Evolutionary conservation across 179 eudicot genomes (phyloP), one percentile per base, ranked within the genome.

Genomic region (Spinacia oleracea): DNA sequence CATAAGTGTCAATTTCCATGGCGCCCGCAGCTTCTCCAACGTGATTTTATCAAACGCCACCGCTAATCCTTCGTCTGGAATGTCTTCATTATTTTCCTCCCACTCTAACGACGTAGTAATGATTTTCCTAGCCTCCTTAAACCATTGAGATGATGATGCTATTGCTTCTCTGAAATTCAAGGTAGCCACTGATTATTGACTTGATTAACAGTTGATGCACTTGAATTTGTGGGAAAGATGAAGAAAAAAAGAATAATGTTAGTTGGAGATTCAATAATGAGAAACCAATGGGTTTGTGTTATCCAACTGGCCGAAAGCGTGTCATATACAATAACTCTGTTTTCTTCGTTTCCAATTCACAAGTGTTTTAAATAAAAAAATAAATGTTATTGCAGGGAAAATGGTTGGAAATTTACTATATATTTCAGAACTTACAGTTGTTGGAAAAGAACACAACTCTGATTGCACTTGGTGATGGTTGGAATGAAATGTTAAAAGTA

Each of bases 231-330:
- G 66, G 97, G 95, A 50, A 89, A 84, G 71, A 87, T 92, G 91
- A 92, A 97, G 78, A 89, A 83, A 84, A 94, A 91, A 70, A 90
- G 93, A 77, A 87, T 94, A 48, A 87, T 94, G 92, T 67, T 94
- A 43, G 97, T 94, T 5, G 98, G 97, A 42, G 98, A 94, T 83
- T 94, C 98, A 43, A 90, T 94, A 82, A 91, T 85, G 89, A 89
- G 98, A 84, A 94, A 94, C 58, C 98, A 94, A 59, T 94, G 97
- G 97, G 98, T 92, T 79, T 92, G 96, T 45, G 90, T 94, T 23
- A 93, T 91, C 97, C 98, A 0, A 80, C 86, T 9, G 81, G 85
- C 50, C 82, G 92, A 62, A 92, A 90, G 72, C 85, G 79, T 3
- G 87, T 93, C 14, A 86, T 89, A 25, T 92, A 91, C 77, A 60